Percentiles rank a stretch among this genome's conserved stretches.
phyloP scores from a whole-genome alignment of 202 grass and related monocot species.

The Brachypodium distachyon region DNA sequence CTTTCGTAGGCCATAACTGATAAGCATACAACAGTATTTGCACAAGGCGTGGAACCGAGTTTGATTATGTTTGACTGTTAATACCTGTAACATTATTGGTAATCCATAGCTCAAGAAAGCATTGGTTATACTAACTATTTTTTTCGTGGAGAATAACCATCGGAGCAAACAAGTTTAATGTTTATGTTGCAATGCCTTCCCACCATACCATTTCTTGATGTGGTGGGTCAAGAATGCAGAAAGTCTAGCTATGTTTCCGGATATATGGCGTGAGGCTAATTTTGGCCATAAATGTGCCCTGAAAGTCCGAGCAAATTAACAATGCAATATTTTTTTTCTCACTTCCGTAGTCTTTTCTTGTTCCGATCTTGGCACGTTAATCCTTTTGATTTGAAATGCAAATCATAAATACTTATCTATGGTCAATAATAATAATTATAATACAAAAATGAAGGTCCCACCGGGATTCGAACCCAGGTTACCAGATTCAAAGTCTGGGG shows the following conservation, averaged over 20 bases:
- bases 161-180: background rate
- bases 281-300: background rate
- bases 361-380: background rate
- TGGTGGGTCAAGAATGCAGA: background rate
- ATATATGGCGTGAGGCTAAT: background rate
- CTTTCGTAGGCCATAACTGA: background rate
- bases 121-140: background rate
- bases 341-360: background rate
- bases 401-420: background rate
- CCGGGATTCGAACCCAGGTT: slow-evolving; percentile 78
- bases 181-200: background rate
- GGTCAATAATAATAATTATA: background rate
- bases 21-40: background rate
- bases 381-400: background rate
- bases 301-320: background rate
- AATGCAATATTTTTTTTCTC: background rate
- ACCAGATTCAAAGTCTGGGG: slow-evolving; percentile 91
- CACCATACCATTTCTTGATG: background rate
- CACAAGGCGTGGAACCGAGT: background rate
- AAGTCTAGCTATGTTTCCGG: background rate
- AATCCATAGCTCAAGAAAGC: background rate
- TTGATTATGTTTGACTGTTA: background rate
- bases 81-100: background rate
- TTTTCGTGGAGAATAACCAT: background rate
- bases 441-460: slow-evolving; percentile 35